Evolutionary conservation across 2,329 filamentous ascomycete genomes (phyloP), one percentile per base, ranked within the genome.

Genomic region (Didymella lethalis): DNA sequence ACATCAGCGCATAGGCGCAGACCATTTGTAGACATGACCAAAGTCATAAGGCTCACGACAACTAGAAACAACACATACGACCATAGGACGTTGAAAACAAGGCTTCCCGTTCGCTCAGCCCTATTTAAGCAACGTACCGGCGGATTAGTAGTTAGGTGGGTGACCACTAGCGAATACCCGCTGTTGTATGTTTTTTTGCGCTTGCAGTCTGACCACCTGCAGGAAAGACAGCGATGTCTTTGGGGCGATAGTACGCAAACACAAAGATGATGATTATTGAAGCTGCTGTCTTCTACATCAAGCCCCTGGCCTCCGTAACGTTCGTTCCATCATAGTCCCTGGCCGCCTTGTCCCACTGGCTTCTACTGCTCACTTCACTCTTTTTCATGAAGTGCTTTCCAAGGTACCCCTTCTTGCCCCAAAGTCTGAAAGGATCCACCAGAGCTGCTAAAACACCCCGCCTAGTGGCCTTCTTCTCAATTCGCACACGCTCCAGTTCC

Each of bases 351-450:
- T 44, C 34, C 23, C 29, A 48, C 11, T 36, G 31, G 5, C n/a
- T 25, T 3, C n/a, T 20, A 10, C 23, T 23, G 32, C n/a, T 23
- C 16, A 12, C 29, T 10, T 6, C 43, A 14, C 53, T 66, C 59
- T 61, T 62, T 2, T 41, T 48, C 26, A 18, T 20, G 12, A 75
- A 45, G 57, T 68, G 59, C 59, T 65, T 70, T 28, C 66, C 66
- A 59, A 76, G 54, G 51, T 73, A 74, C 2, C 74, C 74, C 16
- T 49, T 65, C 23, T 60, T 41, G 1, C 73, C 72, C 66, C 65
- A 74, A 0, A 75, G 57, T 41, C 67, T 62, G 18, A 77, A 74
- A 4, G 72, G 74, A 59, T 76, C 74, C 5, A 77, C 3, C 12
- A 66, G 26, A 2, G 63, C 71, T 2, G 52, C 57, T 8, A 67